Conservation (phyloP, 805 yeast species). For the Pichia manshurica region DNA sequence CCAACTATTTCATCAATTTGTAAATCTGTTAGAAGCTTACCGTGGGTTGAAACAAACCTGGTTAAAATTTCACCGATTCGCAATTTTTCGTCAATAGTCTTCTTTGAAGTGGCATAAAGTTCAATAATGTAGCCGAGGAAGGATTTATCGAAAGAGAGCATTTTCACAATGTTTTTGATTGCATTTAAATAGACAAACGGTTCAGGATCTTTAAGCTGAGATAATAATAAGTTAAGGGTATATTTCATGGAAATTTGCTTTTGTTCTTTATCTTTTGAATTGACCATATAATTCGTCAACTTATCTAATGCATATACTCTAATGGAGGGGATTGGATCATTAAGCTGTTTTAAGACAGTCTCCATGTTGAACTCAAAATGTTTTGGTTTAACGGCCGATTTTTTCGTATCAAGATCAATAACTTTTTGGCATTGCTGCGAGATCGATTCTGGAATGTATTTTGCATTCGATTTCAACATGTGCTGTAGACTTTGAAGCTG, state of each 20-base stretch:
- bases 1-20: constrained; percentile 41
- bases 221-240: constrained; percentile 56
- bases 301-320: constrained; percentile 78
- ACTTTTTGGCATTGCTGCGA: constrained; percentile 5
- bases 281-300: constrained; percentile 42
- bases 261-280: constrained; percentile 23
- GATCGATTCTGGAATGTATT: constrained; percentile 5
- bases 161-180: constrained; percentile 66
- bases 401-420: constrained; percentile 1
- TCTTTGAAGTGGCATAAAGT: constrained; percentile 12
- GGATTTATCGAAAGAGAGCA: constrained; percentile 40
- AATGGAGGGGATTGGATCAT: constrained; percentile 77
- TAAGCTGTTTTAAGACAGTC: constrained; percentile 60
- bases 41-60: constrained; percentile 47
- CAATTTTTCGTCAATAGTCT: constrained; percentile 56
- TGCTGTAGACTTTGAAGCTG: constrained; percentile 13
- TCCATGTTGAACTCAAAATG: constrained; percentile 39
- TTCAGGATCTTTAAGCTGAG: constrained; percentile 68
- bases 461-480: not conserved
- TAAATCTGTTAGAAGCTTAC: constrained; percentile 38
- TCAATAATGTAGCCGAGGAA: constrained; percentile 12
- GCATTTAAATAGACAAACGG: constrained; percentile 84
- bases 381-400: not conserved
- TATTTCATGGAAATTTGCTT: constrained; percentile 31
- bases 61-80: constrained; percentile 77